Evolutionary conservation across 176 grass and related monocot species (phyloP), one percentile per base, ranked within the genome.

Genomic region (Oryza rufipogon): DNA sequence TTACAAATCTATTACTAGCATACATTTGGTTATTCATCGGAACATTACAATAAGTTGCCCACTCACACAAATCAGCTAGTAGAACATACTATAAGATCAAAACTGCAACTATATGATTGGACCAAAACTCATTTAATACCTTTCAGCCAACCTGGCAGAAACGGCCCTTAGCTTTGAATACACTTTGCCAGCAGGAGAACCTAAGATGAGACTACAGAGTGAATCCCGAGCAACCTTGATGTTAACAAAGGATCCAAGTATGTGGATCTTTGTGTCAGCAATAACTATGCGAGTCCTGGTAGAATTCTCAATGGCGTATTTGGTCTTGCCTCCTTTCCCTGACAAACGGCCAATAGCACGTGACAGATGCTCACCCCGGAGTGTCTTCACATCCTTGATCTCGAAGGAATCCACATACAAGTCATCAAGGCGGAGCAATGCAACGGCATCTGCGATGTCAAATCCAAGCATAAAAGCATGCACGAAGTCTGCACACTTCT

Each of bases 401-500:
- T 97, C 95, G 33, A 97, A 97, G 66, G 95, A 91, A 77, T 97
- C 95, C 64, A 94, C 90, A 65, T 97, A 94, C 2, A 97, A 79
- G 73, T 97, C 95, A 52, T 97, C 95, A 3, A 94, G 84, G 48
- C 92, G 95, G 22, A 94, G 75, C 75, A 94, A 83, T 17, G 95
- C 92, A 60, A 97, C 44, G 0, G 88, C 87, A 71, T 97, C 95
- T 0, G 78, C 80, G 48, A 94, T 86, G 54, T 97, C 95, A 64
- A 97, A 97, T 45, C 95, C 95, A 71, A 97, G 95, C 88, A 97
- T 97, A 82, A 97, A 97, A 36, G 92, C 95, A 79, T 94, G 86
- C 38, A 92, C 90, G 71, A 97, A 94, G 74, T 97, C 95, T 0
- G 95, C 92, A 7, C 95, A 94, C 65, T 97, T 97, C 34, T 94